Evolutionary conservation across 2,329 filamentous ascomycete species (phyloP).

Genomic region (Diaporthe aspalathi): DNA sequence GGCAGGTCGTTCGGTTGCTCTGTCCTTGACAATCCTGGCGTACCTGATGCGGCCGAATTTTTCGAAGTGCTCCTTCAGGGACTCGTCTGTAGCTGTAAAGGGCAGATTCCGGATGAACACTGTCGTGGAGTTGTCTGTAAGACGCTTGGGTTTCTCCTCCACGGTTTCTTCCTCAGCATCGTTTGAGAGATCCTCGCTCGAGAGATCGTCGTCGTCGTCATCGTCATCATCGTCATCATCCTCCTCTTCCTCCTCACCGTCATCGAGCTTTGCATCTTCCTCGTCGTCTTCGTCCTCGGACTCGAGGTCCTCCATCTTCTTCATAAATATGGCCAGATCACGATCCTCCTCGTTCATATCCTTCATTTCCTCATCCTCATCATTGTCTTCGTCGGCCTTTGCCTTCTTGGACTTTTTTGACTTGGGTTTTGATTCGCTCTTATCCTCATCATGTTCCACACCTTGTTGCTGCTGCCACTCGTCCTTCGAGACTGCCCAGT

Average conservation of each 20-base stretch:
- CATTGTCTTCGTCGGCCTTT: constrained; percentile 36
- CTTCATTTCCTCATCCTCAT: constrained; percentile 47
- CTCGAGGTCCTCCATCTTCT: constrained; percentile 68
- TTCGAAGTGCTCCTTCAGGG: constrained; percentile 86
- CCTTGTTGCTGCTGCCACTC: constrained; percentile 79
- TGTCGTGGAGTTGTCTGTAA: constrained; percentile 77
- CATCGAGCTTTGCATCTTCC: constrained; percentile 48
- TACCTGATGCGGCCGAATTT: constrained; percentile 91
- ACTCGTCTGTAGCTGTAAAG: constrained; percentile 85
- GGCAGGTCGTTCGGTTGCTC: constrained; percentile 83
- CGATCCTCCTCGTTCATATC: constrained; percentile 54
- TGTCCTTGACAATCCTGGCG: constrained; percentile 90
- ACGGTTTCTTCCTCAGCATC: constrained; percentile 58
- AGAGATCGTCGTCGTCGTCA: constrained; percentile 54
- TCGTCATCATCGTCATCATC: constrained; percentile 59
- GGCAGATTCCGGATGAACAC: constrained; percentile 95
- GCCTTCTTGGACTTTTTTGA: constrained; percentile 55
- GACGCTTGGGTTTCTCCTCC: constrained; percentile 52
- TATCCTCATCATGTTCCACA: constrained; percentile 51
- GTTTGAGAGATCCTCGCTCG: constrained; percentile 58
- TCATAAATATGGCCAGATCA: constrained; percentile 66
- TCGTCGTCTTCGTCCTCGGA: constrained; percentile 66
- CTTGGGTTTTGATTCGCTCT: constrained; percentile 46
- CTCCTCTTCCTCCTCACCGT: constrained; percentile 50
- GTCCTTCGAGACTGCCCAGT: constrained; percentile 95